Evolutionary conservation across 1,139 yeast genomes (phyloP).

Genomic region (Lodderomyces pseudojiufengensis): DNA sequence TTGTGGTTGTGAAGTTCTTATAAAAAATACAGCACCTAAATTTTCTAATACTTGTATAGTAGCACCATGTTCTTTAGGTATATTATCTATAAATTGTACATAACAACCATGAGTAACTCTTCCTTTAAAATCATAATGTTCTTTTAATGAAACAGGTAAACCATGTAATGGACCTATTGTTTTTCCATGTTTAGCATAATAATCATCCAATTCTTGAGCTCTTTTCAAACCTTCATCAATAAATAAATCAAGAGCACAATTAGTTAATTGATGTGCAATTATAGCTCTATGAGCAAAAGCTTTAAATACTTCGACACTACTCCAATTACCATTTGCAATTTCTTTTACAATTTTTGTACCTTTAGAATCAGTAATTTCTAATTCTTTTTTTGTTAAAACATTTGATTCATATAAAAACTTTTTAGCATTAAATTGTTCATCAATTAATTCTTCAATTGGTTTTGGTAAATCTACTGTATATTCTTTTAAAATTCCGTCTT

Average conservation of each 20-base stretch:
- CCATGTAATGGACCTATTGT: conserved; percentile 76
- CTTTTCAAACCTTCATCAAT: conserved; percentile 35
- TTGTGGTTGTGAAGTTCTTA: conserved; percentile 48
- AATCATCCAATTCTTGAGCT: conserved; percentile 33
- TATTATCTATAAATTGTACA: conserved; percentile 50
- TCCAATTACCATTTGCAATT: conserved; percentile 32
- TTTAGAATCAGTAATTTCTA: conserved; percentile 45
- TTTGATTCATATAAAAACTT: conserved; percentile 40
- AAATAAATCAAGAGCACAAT: conserved; percentile 34
- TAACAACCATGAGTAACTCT: conserved; percentile 61
- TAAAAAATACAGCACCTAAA: conserved; percentile 63
- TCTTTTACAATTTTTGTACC: conserved; percentile 33
- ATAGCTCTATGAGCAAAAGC: conserved; percentile 52
- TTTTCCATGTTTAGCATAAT: conserved; percentile 50
- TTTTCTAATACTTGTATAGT: conserved; percentile 51
- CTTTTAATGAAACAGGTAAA: conserved; percentile 70
- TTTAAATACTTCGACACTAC: conserved; percentile 44
- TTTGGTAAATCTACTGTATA: conserved; percentile 40
- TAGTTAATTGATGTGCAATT: conserved; percentile 34
- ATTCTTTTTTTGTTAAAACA: conserved; percentile 42
- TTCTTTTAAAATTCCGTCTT: conserved; percentile 38
- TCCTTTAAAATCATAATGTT: conserved; percentile 59
- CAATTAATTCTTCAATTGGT: conserved; percentile 36
- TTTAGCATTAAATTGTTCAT: conserved; percentile 44
- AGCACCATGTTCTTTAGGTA: conserved; percentile 48